Conservation (phyloP, 768 basidiomycete species). For the Pisolithus sp. region DNA sequence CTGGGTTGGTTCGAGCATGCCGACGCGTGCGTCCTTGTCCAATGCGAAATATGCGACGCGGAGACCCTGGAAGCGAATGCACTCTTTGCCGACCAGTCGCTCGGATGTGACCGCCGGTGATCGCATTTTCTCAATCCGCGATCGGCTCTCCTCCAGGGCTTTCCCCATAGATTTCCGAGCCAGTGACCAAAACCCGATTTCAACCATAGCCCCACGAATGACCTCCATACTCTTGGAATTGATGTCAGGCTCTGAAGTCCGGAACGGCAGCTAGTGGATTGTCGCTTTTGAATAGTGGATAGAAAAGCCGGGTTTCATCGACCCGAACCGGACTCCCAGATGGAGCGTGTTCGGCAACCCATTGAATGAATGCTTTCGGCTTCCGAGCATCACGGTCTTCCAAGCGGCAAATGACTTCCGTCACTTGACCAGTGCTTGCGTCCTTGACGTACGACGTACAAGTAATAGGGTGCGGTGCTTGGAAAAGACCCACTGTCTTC, state of each 20-base stretch:
- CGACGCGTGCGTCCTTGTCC: conserved; percentile 77
- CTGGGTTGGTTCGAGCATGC: conserved; percentile 53
- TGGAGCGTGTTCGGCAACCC: conserved; percentile 82
- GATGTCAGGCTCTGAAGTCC: conserved; percentile 79
- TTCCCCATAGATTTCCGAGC: conserved; percentile 60
- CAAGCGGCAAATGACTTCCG: conserved; percentile 71
- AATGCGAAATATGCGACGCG: conserved; percentile 93
- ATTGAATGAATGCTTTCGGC: conserved; percentile 93
- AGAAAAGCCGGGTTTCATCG: conserved; percentile 89
- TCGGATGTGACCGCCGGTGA: conserved; percentile 65
- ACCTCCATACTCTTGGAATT: conserved; percentile 77
- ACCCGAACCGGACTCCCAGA: conserved; percentile 78
- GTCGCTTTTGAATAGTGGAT: conserved; percentile 91
- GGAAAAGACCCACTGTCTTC: conserved; percentile 94
- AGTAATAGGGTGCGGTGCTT: conserved; percentile 86
- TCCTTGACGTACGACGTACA: conserved; percentile 86
- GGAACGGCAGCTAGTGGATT: conserved; percentile 64
- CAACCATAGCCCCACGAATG: conserved; percentile 75
- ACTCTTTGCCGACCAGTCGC: conserved; percentile 85
- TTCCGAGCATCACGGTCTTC: conserved; percentile 73
- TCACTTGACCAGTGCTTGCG: conserved; percentile 61
- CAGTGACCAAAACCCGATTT: conserved; percentile 83
- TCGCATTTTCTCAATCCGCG: conserved; percentile 55
- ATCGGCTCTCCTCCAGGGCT: conserved; percentile 60
- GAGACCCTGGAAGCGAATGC: conserved; percentile 93